phyloP scores from a whole-genome alignment of 2,329 filamentous ascomycete species.

The Tolypocladium inflatum region DNA sequence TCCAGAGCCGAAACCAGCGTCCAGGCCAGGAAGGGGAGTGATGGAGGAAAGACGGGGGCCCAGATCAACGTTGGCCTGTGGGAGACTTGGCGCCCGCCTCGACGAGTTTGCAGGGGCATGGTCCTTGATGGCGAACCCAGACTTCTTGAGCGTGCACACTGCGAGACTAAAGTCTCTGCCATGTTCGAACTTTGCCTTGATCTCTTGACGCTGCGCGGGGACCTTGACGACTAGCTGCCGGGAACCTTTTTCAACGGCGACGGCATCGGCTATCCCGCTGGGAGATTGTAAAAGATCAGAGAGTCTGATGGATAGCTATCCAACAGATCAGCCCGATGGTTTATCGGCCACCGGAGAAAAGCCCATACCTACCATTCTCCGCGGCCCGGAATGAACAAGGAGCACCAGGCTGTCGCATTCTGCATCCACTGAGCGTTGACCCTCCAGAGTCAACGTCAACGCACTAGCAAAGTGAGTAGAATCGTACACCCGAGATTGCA shows the following conservation, averaged over 20 bases:
- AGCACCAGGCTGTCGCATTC: slow-evolving; percentile 13
- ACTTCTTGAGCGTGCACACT: slow-evolving; percentile 20
- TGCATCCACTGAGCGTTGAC: slow-evolving; percentile 8
- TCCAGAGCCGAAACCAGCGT: background rate
- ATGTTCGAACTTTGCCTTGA: slow-evolving; percentile 18
- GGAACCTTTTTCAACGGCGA: slow-evolving; percentile 11
- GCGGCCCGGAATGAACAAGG: slow-evolving; percentile 12
- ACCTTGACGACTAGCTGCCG: slow-evolving; percentile 15
- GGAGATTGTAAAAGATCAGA: slow-evolving; percentile 12
- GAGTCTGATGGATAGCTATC: slow-evolving; percentile 20
- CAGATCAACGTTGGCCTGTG: slow-evolving; percentile 1
- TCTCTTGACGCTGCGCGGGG: slow-evolving; percentile 12
- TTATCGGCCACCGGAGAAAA: too few species aligned
- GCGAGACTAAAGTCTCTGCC: slow-evolving; percentile 21
- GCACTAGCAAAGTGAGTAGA: slow-evolving; percentile 8
- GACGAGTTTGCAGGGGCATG: slow-evolving; percentile 1
- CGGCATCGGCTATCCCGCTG: slow-evolving; percentile 5
- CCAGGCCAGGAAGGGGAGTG: slow-evolving; percentile 6
- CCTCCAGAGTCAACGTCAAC: slow-evolving; percentile 19
- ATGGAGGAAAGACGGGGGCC: slow-evolving; percentile 17
- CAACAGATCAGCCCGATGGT: background rate
- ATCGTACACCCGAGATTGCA: slow-evolving; percentile 10
- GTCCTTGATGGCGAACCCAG: slow-evolving; percentile 17
- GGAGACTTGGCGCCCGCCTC: background rate
- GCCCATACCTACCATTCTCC: slow-evolving; percentile 13